Base-by-base conservation (phyloP, 768 basidiomycete genomes). In the Nidularia pulvinata region DNA sequence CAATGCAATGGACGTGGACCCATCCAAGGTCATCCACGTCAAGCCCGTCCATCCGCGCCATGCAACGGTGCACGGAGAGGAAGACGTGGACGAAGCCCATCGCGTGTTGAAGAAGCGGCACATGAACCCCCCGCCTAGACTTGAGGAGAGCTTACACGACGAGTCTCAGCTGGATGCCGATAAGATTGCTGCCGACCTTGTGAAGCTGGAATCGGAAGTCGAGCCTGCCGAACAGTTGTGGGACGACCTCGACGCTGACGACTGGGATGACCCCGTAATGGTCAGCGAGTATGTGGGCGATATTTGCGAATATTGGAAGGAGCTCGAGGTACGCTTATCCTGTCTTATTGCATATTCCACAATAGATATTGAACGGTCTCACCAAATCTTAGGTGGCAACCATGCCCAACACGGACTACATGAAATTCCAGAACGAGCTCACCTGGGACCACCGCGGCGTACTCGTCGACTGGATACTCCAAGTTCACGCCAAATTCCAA, bases 381-480 rank as follows among this genome's bases (percentile, higher is more conserved):
- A 25, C 4, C 25, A 4, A 25, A 25, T 33, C 30, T 54, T 58
- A 96, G 95, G 68, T 84, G 57, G 69, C 71, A 7, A 92, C 86
- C 0, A 83, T 94, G 69, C 92, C 95, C 2, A 85, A 89, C 56
- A 82, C 90, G 0, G 78, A 86, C 55, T 97, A 96, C 69, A 95
- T 97, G 90, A 74, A 83, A 10, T 79, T 69, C 55, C 94, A 98
- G 68, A 81, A 82, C 53, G 89, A 93, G 51, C 79, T 97, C 32
- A 86, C 85, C 11, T 96, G 93, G 93, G 84, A 85, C 48, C 93
- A 95, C 84, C 89, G 94, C 9, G 88, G 85, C 6, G 84, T 95
- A 48, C 83, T 98, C 14, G 84, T 91, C 57, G 95, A 96, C 76
- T 97, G 94, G 94, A 78, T 98, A 55, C 84, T 97, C 58, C 91